Base-by-base conservation (phyloP, 208 protist genomes). In the Crithidia brevicula region DNA sequence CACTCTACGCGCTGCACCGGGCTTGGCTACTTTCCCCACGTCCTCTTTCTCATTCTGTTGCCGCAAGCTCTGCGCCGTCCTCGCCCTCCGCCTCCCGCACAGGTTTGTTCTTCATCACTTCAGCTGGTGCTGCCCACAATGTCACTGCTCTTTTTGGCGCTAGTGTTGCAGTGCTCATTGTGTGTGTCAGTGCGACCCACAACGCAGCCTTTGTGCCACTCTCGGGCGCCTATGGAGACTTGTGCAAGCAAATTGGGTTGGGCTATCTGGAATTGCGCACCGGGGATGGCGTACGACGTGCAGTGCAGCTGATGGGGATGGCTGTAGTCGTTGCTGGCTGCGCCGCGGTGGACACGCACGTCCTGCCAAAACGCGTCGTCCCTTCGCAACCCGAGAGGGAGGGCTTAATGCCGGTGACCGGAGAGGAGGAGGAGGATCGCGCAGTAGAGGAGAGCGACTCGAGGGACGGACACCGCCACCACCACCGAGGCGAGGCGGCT, bases 271-370 rank as follows among this genome's bases (percentile, higher is more conserved):
- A 40, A n/a, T 20, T 62, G 36, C n/a, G 51, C 61, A 69, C 51
- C 8, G 10, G 27, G 3, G 43, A 18, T 9, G 69, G 61, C 16
- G 30, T 63, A 18, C 54, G 51, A n/a, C 36, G 20, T 38, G 46
- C 54, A 5, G 3, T 67, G 61, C 69, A 75, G 54, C 56, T 75
- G 60, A 7, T 58, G 20, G 60, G 69, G 6, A 63, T 75, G 69
- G 36, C 40, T 8, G 23, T 57, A 8, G 31, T 75, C 22, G 46
- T 64, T 9, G 22, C 52, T 15, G 60, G 53, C 20, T 33, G 33
- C 16, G 31, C 61, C 11, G 40, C 33, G 4, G 30, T 67, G 18
- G 31, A 67, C 18, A 4, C 18, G 9, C n/a, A 40, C 25, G 38
- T 40, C 38, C n/a, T 27, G 34, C 51, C 59, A 7, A 22, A 49